Percentiles rank a stretch among this genome's conserved stretches.
Conservation (phyloP, 495 filamentous ascomycete genomes). For the Hamigera avellanea region DNA sequence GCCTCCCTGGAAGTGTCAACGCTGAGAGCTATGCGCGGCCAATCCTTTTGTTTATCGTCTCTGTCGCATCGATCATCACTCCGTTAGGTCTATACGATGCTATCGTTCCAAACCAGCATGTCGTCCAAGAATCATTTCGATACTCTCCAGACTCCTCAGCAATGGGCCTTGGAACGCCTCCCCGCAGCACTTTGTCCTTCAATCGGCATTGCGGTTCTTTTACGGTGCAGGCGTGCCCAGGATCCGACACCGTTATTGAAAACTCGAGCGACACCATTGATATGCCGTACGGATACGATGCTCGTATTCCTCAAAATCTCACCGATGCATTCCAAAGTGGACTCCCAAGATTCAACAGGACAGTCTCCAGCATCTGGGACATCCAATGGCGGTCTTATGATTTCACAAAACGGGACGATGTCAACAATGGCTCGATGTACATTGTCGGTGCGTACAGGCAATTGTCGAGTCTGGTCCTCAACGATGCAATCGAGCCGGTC, state of each 20-base stretch:
- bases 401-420: background rate
- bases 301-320: conserved; percentile 11
- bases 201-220: conserved; percentile 1
- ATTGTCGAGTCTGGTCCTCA: conserved; percentile 17
- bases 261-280: background rate
- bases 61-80: conserved; percentile 13
- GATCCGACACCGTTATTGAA: background rate
- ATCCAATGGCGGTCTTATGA: conserved; percentile 25
- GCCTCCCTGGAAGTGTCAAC: conserved; percentile 1
- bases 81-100: conserved; percentile 17
- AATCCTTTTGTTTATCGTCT: conserved; percentile 4
- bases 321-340: conserved; percentile 22
- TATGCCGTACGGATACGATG: background rate
- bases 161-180: conserved; percentile 5
- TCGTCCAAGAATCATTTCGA: conserved; percentile 2
- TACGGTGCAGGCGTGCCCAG: background rate
- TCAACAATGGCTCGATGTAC: conserved; percentile 1
- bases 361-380: conserved; percentile 27
- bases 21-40: background rate
- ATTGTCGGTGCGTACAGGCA: conserved; percentile 5
- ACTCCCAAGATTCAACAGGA: conserved; percentile 4
- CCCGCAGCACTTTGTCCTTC: conserved; percentile 1
- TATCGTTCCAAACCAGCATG: conserved; percentile 1
- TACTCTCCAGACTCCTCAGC: conserved; percentile 8
- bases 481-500: conserved; percentile 16